Evolutionary conservation across 495 filamentous ascomycete genomes (phyloP).

Genomic region (Tuber magnatum): DNA sequence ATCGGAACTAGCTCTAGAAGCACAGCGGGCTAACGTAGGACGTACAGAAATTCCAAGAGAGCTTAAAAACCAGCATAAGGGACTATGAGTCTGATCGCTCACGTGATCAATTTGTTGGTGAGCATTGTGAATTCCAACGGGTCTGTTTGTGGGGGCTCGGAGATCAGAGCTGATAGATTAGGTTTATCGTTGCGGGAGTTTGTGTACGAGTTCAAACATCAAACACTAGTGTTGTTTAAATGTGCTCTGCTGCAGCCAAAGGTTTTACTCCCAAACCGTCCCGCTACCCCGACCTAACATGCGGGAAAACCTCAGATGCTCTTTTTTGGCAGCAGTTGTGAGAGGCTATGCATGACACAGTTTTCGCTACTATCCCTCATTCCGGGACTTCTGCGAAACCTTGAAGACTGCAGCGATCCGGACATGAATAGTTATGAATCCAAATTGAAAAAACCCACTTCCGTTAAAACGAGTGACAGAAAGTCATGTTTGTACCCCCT

Average conservation of each 20-base stretch:
- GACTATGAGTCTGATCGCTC: constrained; percentile 58
- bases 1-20: constrained; percentile 5
- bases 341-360: constrained; percentile 94
- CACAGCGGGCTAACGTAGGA: constrained; percentile 16
- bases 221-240: constrained; percentile 90
- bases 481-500: constrained; percentile 56
- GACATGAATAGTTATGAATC: constrained; percentile 76
- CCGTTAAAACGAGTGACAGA: constrained; percentile 83
- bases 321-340: constrained; percentile 92
- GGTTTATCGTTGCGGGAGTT: constrained; percentile 81
- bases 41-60: constrained; percentile 79
- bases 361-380: constrained; percentile 92
- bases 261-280: constrained; percentile 48
- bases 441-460: constrained; percentile 67
- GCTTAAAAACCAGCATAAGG: constrained; percentile 59
- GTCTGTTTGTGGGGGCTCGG: neutral
- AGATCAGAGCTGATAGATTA: constrained; percentile 41
- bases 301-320: constrained; percentile 64
- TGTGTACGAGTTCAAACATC: constrained; percentile 85
- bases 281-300: constrained; percentile 12
- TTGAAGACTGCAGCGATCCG: constrained; percentile 89
- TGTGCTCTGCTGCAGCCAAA: constrained; percentile 89
- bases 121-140: constrained; percentile 20
- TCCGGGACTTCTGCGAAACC: constrained; percentile 73
- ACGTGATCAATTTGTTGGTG: constrained; percentile 78